Conservation (phyloP, 148 eudicot species). For the Rhododendron henanense region DNA sequence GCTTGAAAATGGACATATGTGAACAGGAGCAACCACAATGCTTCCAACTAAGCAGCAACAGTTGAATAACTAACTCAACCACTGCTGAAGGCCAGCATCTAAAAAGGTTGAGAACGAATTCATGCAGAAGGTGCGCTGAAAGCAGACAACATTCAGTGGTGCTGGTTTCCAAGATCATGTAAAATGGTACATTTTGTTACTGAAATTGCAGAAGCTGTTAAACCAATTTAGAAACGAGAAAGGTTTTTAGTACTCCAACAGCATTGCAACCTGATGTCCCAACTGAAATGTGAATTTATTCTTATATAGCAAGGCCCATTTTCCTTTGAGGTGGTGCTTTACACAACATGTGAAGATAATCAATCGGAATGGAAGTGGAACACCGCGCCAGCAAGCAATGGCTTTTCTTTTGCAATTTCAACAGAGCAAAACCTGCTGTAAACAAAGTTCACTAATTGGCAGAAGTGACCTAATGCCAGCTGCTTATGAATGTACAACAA, state of each 20-base stretch:
- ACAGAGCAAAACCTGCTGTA: background rate
- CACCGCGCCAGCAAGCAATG: background rate
- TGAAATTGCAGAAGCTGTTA: background rate
- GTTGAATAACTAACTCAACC: background rate
- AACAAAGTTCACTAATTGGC: background rate
- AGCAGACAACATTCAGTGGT: background rate
- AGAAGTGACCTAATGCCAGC: background rate
- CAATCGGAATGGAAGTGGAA: background rate
- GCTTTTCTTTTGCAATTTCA: background rate
- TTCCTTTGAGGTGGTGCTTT: background rate
- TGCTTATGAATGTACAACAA: background rate
- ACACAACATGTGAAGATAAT: background rate
- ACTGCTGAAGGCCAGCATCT: background rate
- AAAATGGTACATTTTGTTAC: background rate
- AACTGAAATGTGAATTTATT: background rate
- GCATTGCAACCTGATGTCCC: background rate
- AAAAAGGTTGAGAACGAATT: background rate
- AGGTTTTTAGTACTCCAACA: background rate
- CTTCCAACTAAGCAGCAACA: conserved; percentile 1
- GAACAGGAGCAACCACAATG: background rate
- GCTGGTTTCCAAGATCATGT: background rate
- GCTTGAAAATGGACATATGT: background rate
- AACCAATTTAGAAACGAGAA: background rate
- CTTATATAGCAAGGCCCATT: background rate
- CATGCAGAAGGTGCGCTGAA: background rate